These are phyloP conservation scores for Pseudogymnoascus sp. DNA, from an alignment of 2,329 filamentous ascomycete genomes.

Conservation along the genomic window DNA sequence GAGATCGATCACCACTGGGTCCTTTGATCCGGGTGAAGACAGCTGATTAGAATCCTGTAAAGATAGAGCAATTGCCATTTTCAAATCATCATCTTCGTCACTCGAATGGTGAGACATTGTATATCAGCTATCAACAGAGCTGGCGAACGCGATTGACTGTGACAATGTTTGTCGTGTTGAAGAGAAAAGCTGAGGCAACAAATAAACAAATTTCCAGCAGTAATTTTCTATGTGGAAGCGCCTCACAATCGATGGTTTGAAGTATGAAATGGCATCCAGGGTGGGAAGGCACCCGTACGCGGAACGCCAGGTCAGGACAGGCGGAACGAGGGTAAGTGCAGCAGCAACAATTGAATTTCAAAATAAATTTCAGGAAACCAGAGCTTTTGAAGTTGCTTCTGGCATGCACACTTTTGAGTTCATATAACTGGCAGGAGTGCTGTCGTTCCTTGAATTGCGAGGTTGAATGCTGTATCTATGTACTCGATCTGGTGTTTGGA, in stretches of 20 bases:
- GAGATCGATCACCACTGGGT: conserved; percentile 8
- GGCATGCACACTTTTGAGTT: neutral
- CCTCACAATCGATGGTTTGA: neutral
- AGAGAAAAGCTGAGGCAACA: neutral
- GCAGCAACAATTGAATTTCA: neutral
- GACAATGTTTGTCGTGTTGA: neutral
- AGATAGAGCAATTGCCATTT: conserved; percentile 53
- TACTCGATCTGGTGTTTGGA: too few species aligned
- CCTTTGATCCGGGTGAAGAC: neutral
- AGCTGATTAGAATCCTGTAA: conserved; percentile 30
- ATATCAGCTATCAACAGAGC: neutral
- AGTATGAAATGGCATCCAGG: neutral
- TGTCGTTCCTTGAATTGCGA: neutral
- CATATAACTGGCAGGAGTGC: neutral
- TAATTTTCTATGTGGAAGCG: neutral
- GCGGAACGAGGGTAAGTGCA: neutral
- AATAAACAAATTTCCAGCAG: neutral
- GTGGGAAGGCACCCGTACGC: too few species aligned
- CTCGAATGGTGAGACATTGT: conserved; percentile 26
- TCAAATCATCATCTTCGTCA: conserved; percentile 51
- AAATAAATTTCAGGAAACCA: neutral
- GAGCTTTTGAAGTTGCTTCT: neutral
- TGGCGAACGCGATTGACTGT: neutral
- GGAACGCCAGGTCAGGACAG: neutral
- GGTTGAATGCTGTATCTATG: neutral